phyloP scores from a whole-genome alignment of 805 yeast genomes.

The Brettanomyces custersianus region DNA sequence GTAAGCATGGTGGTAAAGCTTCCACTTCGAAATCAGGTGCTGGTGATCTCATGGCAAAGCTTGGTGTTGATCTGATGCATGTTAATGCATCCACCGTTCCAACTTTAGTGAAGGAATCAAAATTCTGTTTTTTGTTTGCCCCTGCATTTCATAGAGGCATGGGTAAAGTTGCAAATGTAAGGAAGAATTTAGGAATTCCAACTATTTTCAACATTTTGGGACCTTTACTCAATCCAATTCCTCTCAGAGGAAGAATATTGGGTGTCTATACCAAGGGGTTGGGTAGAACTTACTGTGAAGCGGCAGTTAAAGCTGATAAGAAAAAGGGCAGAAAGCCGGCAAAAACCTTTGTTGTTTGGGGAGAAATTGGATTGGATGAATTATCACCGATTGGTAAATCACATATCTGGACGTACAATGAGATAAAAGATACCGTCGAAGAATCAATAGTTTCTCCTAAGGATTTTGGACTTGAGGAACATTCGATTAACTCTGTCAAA shows the following conservation, averaged over 20 bases:
- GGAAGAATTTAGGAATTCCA: slow-evolving; percentile 78
- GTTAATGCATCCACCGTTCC: slow-evolving; percentile 60
- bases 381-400: slow-evolving; percentile 84
- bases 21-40: slow-evolving; percentile 90
- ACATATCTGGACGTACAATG: slow-evolving; percentile 58
- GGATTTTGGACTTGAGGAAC: slow-evolving; percentile 77
- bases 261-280: slow-evolving; percentile 80
- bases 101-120: slow-evolving; percentile 37
- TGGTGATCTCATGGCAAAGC: slow-evolving; percentile 71
- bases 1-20: slow-evolving; percentile 98
- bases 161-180: slow-evolving; percentile 71
- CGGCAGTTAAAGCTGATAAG: slow-evolving; percentile 56
- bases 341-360: slow-evolving; percentile 82
- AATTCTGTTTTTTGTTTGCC: slow-evolving; percentile 73
- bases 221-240: slow-evolving; percentile 88
- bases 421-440: slow-evolving; percentile 31
- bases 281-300: slow-evolving; percentile 79
- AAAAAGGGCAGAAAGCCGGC: slow-evolving; percentile 32
- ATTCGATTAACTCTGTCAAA: slow-evolving; percentile 54
- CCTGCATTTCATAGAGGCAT: slow-evolving; percentile 92
- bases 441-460: slow-evolving; percentile 46
- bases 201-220: slow-evolving; percentile 92
- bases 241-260: slow-evolving; percentile 65
- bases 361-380: slow-evolving; percentile 87
- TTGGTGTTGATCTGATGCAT: slow-evolving; percentile 77